A percentile compares a stretch with the other conserved stretches of the same genome.
These are phyloP conservation scores for Trichoderma sp. DNA, from an alignment of 2,329 filamentous ascomycete genomes.

Conservation along the genomic window DNA sequence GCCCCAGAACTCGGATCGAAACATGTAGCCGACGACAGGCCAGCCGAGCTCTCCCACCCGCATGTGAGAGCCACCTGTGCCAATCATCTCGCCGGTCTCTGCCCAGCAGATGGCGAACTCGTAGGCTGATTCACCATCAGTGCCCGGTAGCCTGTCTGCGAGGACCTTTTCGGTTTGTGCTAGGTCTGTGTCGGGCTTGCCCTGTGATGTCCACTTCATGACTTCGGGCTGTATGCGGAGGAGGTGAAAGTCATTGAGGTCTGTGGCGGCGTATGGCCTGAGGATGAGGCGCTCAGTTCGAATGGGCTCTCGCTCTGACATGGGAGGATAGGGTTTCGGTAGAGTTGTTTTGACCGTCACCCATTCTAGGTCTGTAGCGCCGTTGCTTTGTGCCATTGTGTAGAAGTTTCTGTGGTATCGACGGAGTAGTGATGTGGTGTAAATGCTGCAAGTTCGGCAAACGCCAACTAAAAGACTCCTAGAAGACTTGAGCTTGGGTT, in stretches of 20 bases:
- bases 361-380: slow-evolving; percentile 28
- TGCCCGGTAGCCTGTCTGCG: slow-evolving; percentile 37
- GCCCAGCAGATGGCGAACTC: slow-evolving; percentile 54
- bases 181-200: slow-evolving; percentile 42
- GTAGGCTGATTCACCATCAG: slow-evolving; percentile 52
- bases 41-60: slow-evolving; percentile 44
- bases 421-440: not conserved
- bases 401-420: not conserved
- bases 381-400: slow-evolving; percentile 24
- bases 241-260: slow-evolving; percentile 49
- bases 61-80: slow-evolving; percentile 46
- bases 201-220: slow-evolving; percentile 57
- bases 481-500: not conserved
- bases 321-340: slow-evolving; percentile 45
- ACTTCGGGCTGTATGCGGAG: slow-evolving; percentile 59
- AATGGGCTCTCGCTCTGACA: slow-evolving; percentile 39
- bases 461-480: not conserved
- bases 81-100: slow-evolving; percentile 50
- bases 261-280: slow-evolving; percentile 48
- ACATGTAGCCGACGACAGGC: slow-evolving; percentile 60
- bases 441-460: not conserved
- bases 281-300: slow-evolving; percentile 55
- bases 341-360: slow-evolving; percentile 49
- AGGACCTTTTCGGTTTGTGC: slow-evolving; percentile 44
- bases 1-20: slow-evolving; percentile 54